Evolutionary conservation across 192 early-diverging fungal species (phyloP), one percentile per base, ranked within the genome.

Genomic region (Coemansia sp.): DNA sequence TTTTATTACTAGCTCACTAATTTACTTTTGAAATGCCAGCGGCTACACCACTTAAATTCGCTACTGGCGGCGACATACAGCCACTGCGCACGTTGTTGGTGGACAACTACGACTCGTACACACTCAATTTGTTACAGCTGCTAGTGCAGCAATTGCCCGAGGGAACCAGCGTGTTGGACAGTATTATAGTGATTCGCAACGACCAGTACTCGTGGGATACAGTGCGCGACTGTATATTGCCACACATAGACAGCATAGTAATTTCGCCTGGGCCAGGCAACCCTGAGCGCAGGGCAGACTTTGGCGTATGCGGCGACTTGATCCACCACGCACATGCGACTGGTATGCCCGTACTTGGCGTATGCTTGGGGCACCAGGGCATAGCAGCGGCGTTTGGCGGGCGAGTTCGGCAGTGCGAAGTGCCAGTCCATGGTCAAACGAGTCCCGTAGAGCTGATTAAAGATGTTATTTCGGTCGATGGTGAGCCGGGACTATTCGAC

Each of bases 21-120:
- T 38, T 38, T 38, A 38, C 38, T 16, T 68, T 22, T 68, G 64
- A 29, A 10, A 60, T 52, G 49, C 49, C 51, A 22, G 18, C 67
- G 52, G 18, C 34, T 5, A 60, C 34, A 22, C 43, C 36, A 2
- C 29, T 22, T 51, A 63, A 49, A 59, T 59, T 31, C 68, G 8
- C 1, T 10, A 38, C 3, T 4, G 7, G 55, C 15, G 36, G 43
- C 60, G 16, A 47, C 1, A 34, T 4, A 51, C 68, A 42, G 47
- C 83, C 74, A 2, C 8, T 63, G 61, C 78, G 84, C n/a, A 75
- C 73, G 1, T 77, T 98, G 24, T 91, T 98, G 57, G 89, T 98
- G 59, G 97, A 98, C 80, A 97, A 98, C 86, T 97, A 97, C 74
- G 97, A 98, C 79, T 97, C 95, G 15, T 98, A 98, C 76, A 98